phyloP scores from a whole-genome alignment of 23 red algal genomes.

The Porphyridium purpureum region DNA sequence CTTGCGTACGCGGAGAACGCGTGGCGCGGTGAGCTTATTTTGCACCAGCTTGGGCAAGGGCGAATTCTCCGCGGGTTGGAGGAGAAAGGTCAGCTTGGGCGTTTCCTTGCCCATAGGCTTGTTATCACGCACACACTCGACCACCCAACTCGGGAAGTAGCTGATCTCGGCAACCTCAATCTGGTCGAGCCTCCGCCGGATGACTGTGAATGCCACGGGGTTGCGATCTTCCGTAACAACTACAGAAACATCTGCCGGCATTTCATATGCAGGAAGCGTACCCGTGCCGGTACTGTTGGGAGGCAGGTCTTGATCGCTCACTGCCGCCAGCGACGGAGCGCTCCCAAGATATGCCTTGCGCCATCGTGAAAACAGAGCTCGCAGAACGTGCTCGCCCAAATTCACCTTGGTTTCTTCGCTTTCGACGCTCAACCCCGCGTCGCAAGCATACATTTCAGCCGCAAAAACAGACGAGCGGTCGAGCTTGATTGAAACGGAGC shows the following conservation, averaged over 20 bases:
- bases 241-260: slow-evolving; percentile 59
- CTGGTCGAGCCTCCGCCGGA: slow-evolving; percentile 18
- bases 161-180: slow-evolving; percentile 52
- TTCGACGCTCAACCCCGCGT: slow-evolving; percentile 45
- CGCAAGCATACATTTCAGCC: slow-evolving; percentile 81
- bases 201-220: slow-evolving; percentile 37
- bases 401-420: slow-evolving; percentile 89
- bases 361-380: slow-evolving; percentile 88
- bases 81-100: slow-evolving; percentile 58
- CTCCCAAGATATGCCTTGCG: slow-evolving; percentile 2
- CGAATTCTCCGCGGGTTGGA: slow-evolving; percentile 45
- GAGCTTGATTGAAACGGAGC: slow-evolving; percentile 50
- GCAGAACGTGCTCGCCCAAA: slow-evolving; percentile 80
- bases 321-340: background rate
- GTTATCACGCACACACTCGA: slow-evolving; percentile 55
- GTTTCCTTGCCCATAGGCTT: too few species aligned
- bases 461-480: slow-evolving; percentile 30
- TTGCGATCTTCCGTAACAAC: slow-evolving; percentile 56
- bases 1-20: slow-evolving; percentile 69
- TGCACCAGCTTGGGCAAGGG: slow-evolving; percentile 34
- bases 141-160: slow-evolving; percentile 62
- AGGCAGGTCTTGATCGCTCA: too few species aligned
- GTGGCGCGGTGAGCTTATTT: slow-evolving; percentile 55
- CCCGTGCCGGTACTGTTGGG: too few species aligned
- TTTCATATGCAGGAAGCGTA: slow-evolving; percentile 42